Evolutionary conservation across 2,329 filamentous ascomycete genomes (phyloP), one percentile per base, ranked within the genome.

Genomic region (Zasmidium citrigriseum): DNA sequence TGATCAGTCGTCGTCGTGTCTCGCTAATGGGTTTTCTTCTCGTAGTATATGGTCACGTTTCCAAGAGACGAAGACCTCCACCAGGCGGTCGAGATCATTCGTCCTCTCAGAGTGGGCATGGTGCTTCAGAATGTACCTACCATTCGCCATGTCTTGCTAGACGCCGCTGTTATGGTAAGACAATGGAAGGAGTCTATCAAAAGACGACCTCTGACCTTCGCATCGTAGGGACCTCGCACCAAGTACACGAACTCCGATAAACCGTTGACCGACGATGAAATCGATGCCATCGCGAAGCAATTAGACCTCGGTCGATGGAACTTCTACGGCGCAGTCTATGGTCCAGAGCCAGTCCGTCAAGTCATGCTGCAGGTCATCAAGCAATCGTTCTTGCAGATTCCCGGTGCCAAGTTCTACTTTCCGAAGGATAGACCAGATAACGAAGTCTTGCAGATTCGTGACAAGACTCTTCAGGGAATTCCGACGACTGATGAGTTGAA

Each of bases 71-170:
- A 81, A 38, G 78, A 83, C 59, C 74, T 83, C 7, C 70, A 77
- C 10, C 72, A 78, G 44, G 72, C 80, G 38, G 74, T 81, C 52
- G 78, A 83, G 54, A 78, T 80, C 46, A 80, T 82, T 59, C 74
- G 80, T 1, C 78, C 78, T 2, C 72, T 81, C 9, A 71, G 77
- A 3, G 63, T 70, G 11, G 62, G 59, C 2, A 70, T 78, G 67
- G 71, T 82, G 1, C 59, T 83, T 1, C 80, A 80, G 21, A 82
- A 82, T 44, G 77, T 80, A 1, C 78, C 79, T 0, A 77, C 78
- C 21, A 69, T 81, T 11, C 72, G 79, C 0, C 76, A 80, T 55
- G 74, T 77, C 5, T 69, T 79, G 1, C 70, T 79, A n/a, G 78
- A 80, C 58, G 73, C 79, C 1, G 76, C 73, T 16, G 76, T 80